phyloP scores from a whole-genome alignment of 1,284 basidiomycete genomes.

The Vanrija pseudolonga region DNA sequence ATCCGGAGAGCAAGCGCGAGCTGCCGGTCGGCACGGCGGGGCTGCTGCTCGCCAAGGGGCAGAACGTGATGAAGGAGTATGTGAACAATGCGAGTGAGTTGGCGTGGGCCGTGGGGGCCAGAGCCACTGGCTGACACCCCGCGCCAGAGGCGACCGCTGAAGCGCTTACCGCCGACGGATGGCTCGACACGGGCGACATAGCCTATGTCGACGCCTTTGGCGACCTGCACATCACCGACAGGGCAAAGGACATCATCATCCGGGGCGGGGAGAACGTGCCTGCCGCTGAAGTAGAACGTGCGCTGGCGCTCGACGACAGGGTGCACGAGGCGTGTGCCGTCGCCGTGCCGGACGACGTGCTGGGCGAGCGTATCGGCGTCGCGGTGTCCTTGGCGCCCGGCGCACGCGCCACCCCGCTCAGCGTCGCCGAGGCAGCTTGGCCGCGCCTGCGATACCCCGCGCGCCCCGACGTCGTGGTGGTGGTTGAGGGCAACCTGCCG shows the following conservation, averaged over 20 bases:
- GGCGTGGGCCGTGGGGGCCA: neutral
- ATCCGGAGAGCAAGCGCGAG: constrained; percentile 23
- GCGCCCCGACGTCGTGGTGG: constrained; percentile 5
- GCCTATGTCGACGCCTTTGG: constrained; percentile 37
- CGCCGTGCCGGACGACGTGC: constrained; percentile 25
- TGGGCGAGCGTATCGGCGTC: constrained; percentile 35
- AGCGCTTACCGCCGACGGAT: constrained; percentile 34
- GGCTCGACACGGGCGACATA: constrained; percentile 37
- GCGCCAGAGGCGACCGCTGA: constrained; percentile 27
- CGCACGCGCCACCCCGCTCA: neutral
- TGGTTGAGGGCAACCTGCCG: constrained; percentile 16
- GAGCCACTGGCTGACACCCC: neutral
- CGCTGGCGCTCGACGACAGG: constrained; percentile 24
- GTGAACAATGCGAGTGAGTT: constrained; percentile 34
- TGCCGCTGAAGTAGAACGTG: constrained; percentile 35
- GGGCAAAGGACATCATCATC: constrained; percentile 42
- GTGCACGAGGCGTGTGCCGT: constrained; percentile 32
- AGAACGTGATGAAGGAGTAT: constrained; percentile 45
- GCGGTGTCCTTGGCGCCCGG: constrained; percentile 22
- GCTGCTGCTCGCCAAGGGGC: constrained; percentile 33
- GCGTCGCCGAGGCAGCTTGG: constrained; percentile 5
- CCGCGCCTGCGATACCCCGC: constrained; percentile 18
- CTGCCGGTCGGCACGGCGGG: constrained; percentile 26
- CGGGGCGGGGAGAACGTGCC: constrained; percentile 43
- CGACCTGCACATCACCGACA: constrained; percentile 38